A percentile compares a stretch with the other conserved stretches of the same genome.
Evolutionary conservation across 257 asterid species (phyloP).

Genomic region (Solanum virginianum): DNA sequence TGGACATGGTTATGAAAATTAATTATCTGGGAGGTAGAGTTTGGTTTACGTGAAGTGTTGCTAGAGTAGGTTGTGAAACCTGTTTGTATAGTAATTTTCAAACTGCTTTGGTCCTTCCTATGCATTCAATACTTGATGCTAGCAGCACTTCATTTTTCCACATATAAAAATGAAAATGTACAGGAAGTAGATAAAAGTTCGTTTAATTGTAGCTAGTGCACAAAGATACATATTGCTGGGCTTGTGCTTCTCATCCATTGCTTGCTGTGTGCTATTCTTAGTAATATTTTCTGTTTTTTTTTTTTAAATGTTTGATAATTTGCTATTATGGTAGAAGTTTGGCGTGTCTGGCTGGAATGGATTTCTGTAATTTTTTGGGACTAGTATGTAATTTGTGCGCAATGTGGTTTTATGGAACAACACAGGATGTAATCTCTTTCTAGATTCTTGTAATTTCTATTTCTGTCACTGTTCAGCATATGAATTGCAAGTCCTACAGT

Average conservation of each 20-base stretch:
- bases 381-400: neutral
- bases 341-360: neutral
- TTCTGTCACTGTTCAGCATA: neutral
- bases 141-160: neutral
- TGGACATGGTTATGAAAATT: neutral
- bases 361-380: neutral
- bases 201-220: neutral
- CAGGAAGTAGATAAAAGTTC: neutral
- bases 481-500: neutral
- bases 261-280: neutral
- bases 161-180: neutral
- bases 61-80: neutral
- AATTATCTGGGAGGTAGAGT: neutral
- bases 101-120: neutral
- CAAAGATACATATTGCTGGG: neutral
- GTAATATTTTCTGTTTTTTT: neutral
- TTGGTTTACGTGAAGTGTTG: neutral
- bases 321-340: neutral
- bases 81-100: neutral
- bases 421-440: neutral
- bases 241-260: neutral
- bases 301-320: neutral
- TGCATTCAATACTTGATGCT: neutral
- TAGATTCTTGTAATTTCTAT: neutral
- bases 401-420: neutral